Evolutionary conservation across 441 rosid species (phyloP), one percentile per base, ranked within the genome.

Genomic region (Iberis amara): DNA sequence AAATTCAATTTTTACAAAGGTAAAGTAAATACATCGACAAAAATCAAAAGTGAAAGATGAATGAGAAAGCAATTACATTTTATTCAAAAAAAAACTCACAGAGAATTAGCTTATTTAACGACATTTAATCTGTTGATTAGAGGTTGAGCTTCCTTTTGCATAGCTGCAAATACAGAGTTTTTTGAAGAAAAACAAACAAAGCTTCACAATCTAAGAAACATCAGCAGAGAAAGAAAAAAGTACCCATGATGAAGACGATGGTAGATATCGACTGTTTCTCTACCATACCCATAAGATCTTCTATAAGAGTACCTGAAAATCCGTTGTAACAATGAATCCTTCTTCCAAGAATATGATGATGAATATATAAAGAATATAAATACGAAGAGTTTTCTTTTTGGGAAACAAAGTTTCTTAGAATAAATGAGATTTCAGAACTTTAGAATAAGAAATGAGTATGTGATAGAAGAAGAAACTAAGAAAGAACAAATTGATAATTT

Each of bases 131-230:
- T 76, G 39, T 77, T 65, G 13, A 89, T 90, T 52, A 89, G 50
- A 58, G 88, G 88, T 72, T 75, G 55, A 47, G 95, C 95, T 72
- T 89, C 92, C 55, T 81, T 71, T 63, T 81, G 88, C 92, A 89
- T 83, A 69, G 92, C 96, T 85, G 55, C 24, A 6, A 47, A 9
- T 18, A 14, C 36, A 36, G 2, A 36, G 13, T 13, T 8, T 47
- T 60, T 21, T 47, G 28, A 33, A 45, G 9, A 24, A 28, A n/a
- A 0, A 27, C 24, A 58, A 18, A 18, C 21, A 3, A 18, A 18
- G 21, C 2, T 18, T 18, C 21, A 18, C 3, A 3, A 18, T 18
- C 21, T 18, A 47, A 10, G 8, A 57, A 31, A 54, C 9, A 47
- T 3, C 26, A 3, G 14, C 39, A 2, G 6, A 33, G 8, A 3